Base-by-base conservation (phyloP, 768 basidiomycete species). In the Leccinum longicurvipes region DNA sequence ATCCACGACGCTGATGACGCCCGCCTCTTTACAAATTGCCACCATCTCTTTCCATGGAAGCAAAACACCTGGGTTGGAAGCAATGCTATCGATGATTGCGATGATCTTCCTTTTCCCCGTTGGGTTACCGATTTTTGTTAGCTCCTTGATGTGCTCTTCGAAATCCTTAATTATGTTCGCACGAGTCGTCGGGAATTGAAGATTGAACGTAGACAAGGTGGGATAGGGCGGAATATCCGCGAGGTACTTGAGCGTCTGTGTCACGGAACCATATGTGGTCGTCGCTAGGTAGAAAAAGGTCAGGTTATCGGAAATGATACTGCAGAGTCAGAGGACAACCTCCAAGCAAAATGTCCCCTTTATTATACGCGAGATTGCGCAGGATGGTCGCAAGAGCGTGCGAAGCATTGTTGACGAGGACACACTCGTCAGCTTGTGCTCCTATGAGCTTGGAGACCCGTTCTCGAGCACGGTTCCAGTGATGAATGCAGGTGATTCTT, bases 31-130 rank as follows among this genome's bases (percentile, higher is more conserved):
- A 65, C 85, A 87, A n/a, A 89, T 72, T 3, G 75, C 66, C 1
- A 87, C 82, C 68, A 91, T 77, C 55, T 82, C 79, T 66, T 83
- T 74, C 91, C 89, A 92, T 1, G 91, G 91, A 54, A 88, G 70
- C 4, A 73, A 65, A 6, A 80, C 75, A 0, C 84, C 89, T 1
- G 90, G 90, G 31, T 73, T 75, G 10, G 86, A 80, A 4, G 74
- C 69, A 44, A 93, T 86, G 29, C 76, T 71, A 65, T 93, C 92
- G 10, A 93, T 81, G 32, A 93, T 67, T 0, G 84, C 83, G 19
- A 91, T 74, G 4, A 89, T 76, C 67, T 84, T 82, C 47, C 67
- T 60, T 59, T 75, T 70, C 17, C 67, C 57, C 2, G 65, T 59
- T 1, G 55, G 53, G 3, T 64, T 57, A 28, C 63, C 51, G 15